Evolutionary conservation across 495 filamentous ascomycete genomes (phyloP).

Genomic region (Clohesyomyces aquaticus): DNA sequence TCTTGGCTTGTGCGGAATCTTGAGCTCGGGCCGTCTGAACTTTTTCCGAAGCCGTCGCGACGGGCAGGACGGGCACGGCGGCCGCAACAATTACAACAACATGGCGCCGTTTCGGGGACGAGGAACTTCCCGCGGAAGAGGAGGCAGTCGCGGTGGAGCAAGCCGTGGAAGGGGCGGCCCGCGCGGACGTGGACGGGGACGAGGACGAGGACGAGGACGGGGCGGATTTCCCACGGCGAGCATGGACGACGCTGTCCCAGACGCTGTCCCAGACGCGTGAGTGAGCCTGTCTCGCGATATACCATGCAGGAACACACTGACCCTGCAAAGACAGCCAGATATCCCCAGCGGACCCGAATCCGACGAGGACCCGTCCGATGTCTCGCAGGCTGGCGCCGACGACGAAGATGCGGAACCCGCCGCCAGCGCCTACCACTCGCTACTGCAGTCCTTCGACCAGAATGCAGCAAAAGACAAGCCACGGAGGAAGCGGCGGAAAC

Average conservation of each 20-base stretch:
- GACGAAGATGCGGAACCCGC: constrained; percentile 38
- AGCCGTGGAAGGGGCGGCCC: constrained; percentile 20
- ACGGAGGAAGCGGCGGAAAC: constrained; percentile 69
- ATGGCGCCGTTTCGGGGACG: constrained; percentile 31
- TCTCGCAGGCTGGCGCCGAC: constrained; percentile 36
- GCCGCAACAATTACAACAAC: constrained; percentile 19
- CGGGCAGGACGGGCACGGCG: too few species aligned
- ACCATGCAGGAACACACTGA: too few species aligned
- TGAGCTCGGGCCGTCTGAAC: constrained; percentile 29
- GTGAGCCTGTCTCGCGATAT: too few species aligned
- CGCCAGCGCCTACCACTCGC: constrained; percentile 48
- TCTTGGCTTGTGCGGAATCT: constrained; percentile 34
- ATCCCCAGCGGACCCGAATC: constrained; percentile 5
- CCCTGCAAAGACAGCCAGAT: background rate
- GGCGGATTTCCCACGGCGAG: constrained; percentile 26
- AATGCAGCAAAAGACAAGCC: constrained; percentile 56
- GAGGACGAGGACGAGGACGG: constrained; percentile 36
- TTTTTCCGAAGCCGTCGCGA: too few species aligned
- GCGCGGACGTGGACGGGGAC: constrained; percentile 37
- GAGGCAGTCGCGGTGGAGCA: constrained; percentile 35
- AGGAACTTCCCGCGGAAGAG: constrained; percentile 38
- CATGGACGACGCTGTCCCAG: constrained; percentile 16
- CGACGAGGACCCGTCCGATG: constrained; percentile 31
- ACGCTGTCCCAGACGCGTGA: background rate
- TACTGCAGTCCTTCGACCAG: constrained; percentile 55